Conservation (phyloP, 75 land plant genomes). For the Pinus albicaulis region DNA sequence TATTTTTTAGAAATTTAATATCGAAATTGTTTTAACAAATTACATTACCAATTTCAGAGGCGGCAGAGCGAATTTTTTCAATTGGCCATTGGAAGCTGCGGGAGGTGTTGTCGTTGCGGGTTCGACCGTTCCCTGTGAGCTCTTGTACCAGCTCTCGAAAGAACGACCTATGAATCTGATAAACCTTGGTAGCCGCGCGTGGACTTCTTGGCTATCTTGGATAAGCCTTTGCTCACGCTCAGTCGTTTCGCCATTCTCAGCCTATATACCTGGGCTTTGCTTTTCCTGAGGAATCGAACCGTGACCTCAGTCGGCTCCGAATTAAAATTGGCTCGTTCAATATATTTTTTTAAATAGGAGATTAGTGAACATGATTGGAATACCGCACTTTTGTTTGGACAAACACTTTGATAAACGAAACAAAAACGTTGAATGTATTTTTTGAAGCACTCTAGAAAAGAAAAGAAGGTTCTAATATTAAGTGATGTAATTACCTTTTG, state of each 20-base stretch:
- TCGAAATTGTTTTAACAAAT: too few relatives aligned
- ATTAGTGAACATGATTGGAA: too few relatives aligned
- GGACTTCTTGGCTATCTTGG: conserved; percentile 4
- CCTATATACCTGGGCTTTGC: neutral
- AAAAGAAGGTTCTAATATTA: too few relatives aligned
- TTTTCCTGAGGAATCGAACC: neutral
- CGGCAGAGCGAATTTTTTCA: neutral
- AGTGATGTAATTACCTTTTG: too few relatives aligned
- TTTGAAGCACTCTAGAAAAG: too few relatives aligned
- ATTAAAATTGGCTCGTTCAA: neutral
- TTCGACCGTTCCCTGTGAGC: conserved; percentile 4
- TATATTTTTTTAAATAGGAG: too few relatives aligned
- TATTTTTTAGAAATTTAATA: too few relatives aligned
- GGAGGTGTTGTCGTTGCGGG: neutral
- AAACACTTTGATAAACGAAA: too few relatives aligned
- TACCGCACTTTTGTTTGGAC: too few relatives aligned
- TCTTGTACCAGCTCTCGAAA: conserved; percentile 1
- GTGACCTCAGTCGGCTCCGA: neutral
- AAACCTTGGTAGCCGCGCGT: neutral
- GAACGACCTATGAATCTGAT: neutral
- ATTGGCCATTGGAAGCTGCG: neutral
- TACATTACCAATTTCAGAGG: too few relatives aligned
- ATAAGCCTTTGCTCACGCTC: neutral
- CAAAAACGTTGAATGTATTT: too few relatives aligned
- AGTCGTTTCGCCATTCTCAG: neutral